phyloP scores from a whole-genome alignment of 495 filamentous ascomycete species.

The Pseudomonodictys pantanalensis region DNA sequence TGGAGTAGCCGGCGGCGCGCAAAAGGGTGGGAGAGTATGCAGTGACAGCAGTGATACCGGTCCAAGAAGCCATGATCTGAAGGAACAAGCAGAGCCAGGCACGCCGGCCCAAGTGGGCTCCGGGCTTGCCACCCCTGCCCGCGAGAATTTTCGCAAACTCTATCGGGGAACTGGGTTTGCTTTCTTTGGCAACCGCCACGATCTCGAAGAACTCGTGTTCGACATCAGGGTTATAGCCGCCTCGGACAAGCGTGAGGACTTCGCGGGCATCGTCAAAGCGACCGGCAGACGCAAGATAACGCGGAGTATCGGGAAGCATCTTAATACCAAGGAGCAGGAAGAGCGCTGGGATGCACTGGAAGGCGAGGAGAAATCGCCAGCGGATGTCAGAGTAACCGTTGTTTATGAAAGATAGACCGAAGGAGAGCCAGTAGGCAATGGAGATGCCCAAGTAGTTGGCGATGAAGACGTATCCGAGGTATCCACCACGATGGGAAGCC shows the following conservation, averaged over 20 bases:
- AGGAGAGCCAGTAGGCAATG: slow-evolving; percentile 71
- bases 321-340: slow-evolving; percentile 40
- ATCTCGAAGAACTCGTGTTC: slow-evolving; percentile 63
- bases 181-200: slow-evolving; percentile 53
- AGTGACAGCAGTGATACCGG: slow-evolving; percentile 48
- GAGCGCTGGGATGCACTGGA: slow-evolving; percentile 66
- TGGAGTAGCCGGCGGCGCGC: slow-evolving; percentile 36
- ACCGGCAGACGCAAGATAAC: slow-evolving; percentile 35
- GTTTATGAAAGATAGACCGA: slow-evolving; percentile 59
- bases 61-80: slow-evolving; percentile 56
- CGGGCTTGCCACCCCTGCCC: no score
- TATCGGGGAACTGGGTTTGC: no score
- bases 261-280: slow-evolving; percentile 48
- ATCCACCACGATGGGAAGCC: slow-evolving; percentile 66
- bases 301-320: slow-evolving; percentile 37
- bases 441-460: slow-evolving; percentile 73
- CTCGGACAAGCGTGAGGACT: slow-evolving; percentile 60
- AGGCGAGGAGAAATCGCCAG: slow-evolving; percentile 70
- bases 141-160: no score
- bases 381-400: slow-evolving; percentile 54
- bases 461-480: slow-evolving; percentile 71
- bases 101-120: slow-evolving; percentile 46
- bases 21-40: slow-evolving; percentile 28
- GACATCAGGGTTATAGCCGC: slow-evolving; percentile 53
- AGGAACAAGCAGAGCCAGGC: slow-evolving; percentile 53